Evolutionary conservation across 768 basidiomycete genomes (phyloP), one percentile per base, ranked within the genome.

Genomic region (Suillus alpinus): DNA sequence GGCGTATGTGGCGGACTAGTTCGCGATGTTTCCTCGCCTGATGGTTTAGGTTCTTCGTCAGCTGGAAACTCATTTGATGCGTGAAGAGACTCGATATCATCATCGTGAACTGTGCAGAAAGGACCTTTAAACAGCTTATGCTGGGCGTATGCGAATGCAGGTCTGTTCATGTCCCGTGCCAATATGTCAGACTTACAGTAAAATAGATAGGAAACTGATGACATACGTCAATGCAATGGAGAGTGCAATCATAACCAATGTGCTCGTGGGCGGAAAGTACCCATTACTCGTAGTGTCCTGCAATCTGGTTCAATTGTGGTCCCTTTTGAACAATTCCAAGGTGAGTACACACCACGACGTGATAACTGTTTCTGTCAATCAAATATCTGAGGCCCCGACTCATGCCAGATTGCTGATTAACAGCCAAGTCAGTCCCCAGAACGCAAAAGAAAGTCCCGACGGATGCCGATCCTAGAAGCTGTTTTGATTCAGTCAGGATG

Each of bases 331-430:
- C 44, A 5, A 44, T 34, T 5, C 13, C 29, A 23, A 41, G 20
- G 57, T 13, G 47, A 20, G 56, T 23, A 73, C 83, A 60, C 62
- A 88, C 86, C 60, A 78, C 74, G 56, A 76, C 69, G 72, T 89
- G 88, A 31, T 81, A 78, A 10, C 75, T 66, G 64, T 89, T 89
- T 47, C 83, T 76, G 67, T 89, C 88, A 61, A 88, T 80, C 14
- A 89, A 76, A 65, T 79, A 83, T 23, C 88, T 80, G 34, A 89
- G 76, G 2, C 87, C 88, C 23, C 81, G 74, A 65, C 86, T 86
- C 78, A 88, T 80, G 6, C 88, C 88, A 6, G 74, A 71, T 66
- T 89, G 87, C 64, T 79, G 75, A 62, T 87, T 78, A 55, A 87
- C 57, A 51, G 80, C 68, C 4, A 89, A 75, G 70, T 89, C 88